Evolutionary conservation across 2,329 filamentous ascomycete genomes (phyloP).

Genomic region (Eutypella sp.): DNA sequence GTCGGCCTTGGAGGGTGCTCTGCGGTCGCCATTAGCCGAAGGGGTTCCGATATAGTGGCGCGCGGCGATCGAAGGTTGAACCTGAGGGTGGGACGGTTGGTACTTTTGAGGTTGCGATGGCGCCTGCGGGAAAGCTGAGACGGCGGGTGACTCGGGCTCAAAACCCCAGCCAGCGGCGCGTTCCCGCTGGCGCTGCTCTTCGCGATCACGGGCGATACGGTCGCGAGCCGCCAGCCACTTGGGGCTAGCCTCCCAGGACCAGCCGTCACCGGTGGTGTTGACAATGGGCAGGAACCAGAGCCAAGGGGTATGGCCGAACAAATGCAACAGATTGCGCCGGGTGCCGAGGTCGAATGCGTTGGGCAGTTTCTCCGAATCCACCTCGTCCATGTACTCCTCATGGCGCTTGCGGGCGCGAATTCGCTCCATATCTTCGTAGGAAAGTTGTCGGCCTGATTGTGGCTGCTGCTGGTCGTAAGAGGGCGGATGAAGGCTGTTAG

Average conservation of each 20-base stretch:
- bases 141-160: conserved; percentile 23
- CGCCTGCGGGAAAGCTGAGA: conserved; percentile 13
- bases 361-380: conserved; percentile 81
- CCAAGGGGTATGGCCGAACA: conserved; percentile 69
- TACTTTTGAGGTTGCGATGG: no score
- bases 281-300: conserved; percentile 78
- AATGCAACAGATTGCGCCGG: conserved; percentile 70
- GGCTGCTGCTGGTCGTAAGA: conserved; percentile 8
- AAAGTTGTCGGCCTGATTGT: conserved; percentile 39
- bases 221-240: conserved; percentile 72
- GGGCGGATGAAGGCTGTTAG: conserved; percentile 6
- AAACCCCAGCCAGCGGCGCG: conserved; percentile 62
- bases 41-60: conserved; percentile 28
- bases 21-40: conserved; percentile 30
- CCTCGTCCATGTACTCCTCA: conserved; percentile 78
- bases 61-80: conserved; percentile 22
- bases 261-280: conserved; percentile 88
- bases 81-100: no score
- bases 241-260: conserved; percentile 83
- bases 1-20: conserved; percentile 51
- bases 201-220: conserved; percentile 50
- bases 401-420: conserved; percentile 51
- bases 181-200: conserved; percentile 59
- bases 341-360: conserved; percentile 91
- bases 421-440: conserved; percentile 52